Base-by-base conservation (phyloP, 805 yeast species). In the Debaryomyces tyrocola region DNA sequence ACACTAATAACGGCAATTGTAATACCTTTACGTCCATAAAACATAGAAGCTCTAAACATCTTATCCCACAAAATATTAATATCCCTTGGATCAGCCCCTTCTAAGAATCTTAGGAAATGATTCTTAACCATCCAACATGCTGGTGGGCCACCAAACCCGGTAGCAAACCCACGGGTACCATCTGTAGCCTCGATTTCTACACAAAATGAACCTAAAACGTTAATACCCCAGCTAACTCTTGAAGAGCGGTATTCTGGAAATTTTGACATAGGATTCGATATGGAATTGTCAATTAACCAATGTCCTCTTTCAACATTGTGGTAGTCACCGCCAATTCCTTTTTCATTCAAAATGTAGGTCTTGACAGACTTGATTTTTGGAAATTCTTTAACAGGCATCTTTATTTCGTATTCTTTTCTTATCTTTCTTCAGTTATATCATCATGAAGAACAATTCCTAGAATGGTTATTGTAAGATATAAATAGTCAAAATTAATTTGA, bases 111-210 rank as follows among this genome's bases (percentile, higher is more conserved):
- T 52, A 63, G 62, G 56, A 75, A 76, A 55, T 76, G 80, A 44
- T 71, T 53, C 50, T 72, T 67, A 44, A 71, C 72, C 37, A 75
- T 58, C 78, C 79, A 73, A 54, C 79, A 73, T 4, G 77, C 78
- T 21, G 73, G 69, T 44, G 75, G 75, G n/a, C 80, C 80, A 38
- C 80, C 80, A 54, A 75, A 74, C 15, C 80, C 80, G 35, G 79
- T 75, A 14, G 79, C 79, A 46, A 75, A 74, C 34, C 80, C 80
- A 42, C 61, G 73, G 12, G 78, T 68, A 44, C 80, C 80, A 54
- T 75, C 78, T 14, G 69, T 59, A 31, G 80, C 75, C 54, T 69
- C 75, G 43, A 75, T 61, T 55, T 75, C 79, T 43, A 75, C 73
- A 59, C 75, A 73, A 62, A 75, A 75, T 9, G 79, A 74, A 12